Base-by-base conservation (phyloP, 345 rosid genomes). In the Heritiera fomes region DNA sequence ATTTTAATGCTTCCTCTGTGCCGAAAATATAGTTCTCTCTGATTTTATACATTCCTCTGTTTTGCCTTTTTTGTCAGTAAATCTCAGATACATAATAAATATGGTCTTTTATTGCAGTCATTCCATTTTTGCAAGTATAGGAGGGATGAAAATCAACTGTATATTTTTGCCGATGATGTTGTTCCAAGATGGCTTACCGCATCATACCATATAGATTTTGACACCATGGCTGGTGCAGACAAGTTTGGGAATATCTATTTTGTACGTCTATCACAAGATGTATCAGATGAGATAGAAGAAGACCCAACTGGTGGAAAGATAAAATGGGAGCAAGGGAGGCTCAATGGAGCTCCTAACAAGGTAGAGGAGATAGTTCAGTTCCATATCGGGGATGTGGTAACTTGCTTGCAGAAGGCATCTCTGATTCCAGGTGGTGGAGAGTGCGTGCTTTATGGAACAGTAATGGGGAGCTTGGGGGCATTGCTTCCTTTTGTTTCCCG, bases 181-280 rank as follows among this genome's bases (percentile, higher is more conserved):
- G 98, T 96, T 76, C 98, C 98, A 55, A 90, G 99, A 84, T 96
- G 98, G 98, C 87, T 96, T n/a, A 92, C 99, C 71, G 94, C 98
- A 49, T 82, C 99, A 18, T 88, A 88, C 84, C 93, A 96, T 60
- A 85, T 96, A 66, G 98, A 96, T 85, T 96, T 94, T 58, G 99
- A 96, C 83, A 94, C 98, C 58, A 83, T 94, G 97, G 98, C 98
- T 9, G 98, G 99, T 80, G 94, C 97, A 28, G 98, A 96, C 85
- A 96, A 94, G 87, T 96, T 94, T 83, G 98, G 99, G 75, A 91
- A 96, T 63, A 71, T 96, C 55, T 94, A 92, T 81, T 94, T 96
- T 86, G 98, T 90, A 75, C 82, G 97, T 56, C 81, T 94, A 53
- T 91, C 98, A 1, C 99, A 96, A 87, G 98, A 96, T 80, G 92